Base-by-base conservation (phyloP, 805 yeast species). In the Maudiozyma barnettii region DNA sequence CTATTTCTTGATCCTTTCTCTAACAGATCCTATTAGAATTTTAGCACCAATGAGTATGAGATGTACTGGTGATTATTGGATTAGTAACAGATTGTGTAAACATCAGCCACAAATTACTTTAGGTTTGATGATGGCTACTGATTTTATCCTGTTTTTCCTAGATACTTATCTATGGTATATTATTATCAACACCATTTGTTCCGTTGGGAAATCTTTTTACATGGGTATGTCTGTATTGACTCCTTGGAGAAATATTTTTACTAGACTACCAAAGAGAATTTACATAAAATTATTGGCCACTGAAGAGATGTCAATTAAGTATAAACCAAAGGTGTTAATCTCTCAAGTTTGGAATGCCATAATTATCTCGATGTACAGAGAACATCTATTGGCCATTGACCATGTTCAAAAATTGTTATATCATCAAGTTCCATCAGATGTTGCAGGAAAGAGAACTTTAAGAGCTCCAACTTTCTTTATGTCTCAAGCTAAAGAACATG, bases 131-230 rank as follows among this genome's bases (percentile, higher is more conserved):
- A 81, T 78, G 58, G 80, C 84, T 51, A 91, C 95, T 45, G 99
- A 93, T 71, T 74, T 93, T 76, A 74, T 93, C 60, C 77, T 93
- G 71, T 93, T 91, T 84, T 93, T 93, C 81, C 77, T 93, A 76
- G 99, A 93, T 83, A 87, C 98, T 51, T 93, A 88, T 69, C 79
- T 93, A 84, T 93, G 99, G 99, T 93, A 91, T 77, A 90, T 93
- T 74, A 75, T 93, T 59, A 81, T 85, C 68, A 93, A 90, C 79
- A 84, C 95, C 70, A 79, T 88, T 55, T 88, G 87, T 79, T 90
- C 98, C 50, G 88, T 93, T 60, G 96, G 95, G 56, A 87, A 96
- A 67, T 91, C 98, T 16, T 93, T 93, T 78, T 91, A 91, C 76
- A 78, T 93, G 69, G 99, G 99, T 82, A 89, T 93, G 63, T 93